These are phyloP conservation scores for Barnettozyma wickerhamii DNA, from an alignment of 805 yeast species.

Conservation along the genomic window DNA sequence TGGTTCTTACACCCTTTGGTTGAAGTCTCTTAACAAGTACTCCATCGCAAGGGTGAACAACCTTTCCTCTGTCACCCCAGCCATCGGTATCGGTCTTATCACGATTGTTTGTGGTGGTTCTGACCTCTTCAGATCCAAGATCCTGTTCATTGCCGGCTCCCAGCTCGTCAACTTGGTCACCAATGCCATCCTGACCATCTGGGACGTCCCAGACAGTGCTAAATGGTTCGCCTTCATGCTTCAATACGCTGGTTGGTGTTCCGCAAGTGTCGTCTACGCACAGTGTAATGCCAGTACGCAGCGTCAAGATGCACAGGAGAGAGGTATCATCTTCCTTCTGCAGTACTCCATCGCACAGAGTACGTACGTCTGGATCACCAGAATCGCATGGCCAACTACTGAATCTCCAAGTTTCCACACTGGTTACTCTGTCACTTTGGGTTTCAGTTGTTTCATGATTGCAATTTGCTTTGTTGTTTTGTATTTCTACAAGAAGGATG, in stretches of 20 bases:
- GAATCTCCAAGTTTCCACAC: slow-evolving; percentile 51
- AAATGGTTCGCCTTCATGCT: slow-evolving; percentile 58
- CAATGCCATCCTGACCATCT: slow-evolving; percentile 47
- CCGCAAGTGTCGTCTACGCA: slow-evolving; percentile 53
- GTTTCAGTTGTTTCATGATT: slow-evolving; percentile 23
- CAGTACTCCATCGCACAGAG: slow-evolving; percentile 50
- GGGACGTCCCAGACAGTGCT: slow-evolving; percentile 50
- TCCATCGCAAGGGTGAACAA: slow-evolving; percentile 37
- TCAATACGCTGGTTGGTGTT: slow-evolving; percentile 57
- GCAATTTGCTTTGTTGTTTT: background rate
- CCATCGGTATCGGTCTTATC: slow-evolving; percentile 34
- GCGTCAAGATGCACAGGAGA: too few species aligned
- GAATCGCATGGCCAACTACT: slow-evolving; percentile 31
- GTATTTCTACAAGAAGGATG: slow-evolving; percentile 36
- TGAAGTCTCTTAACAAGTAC: slow-evolving; percentile 39
- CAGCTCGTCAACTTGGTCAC: slow-evolving; percentile 50
- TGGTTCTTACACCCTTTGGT: slow-evolving; percentile 43
- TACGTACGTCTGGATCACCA: slow-evolving; percentile 47
- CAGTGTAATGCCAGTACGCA: slow-evolving; percentile 55
- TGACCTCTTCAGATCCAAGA: slow-evolving; percentile 48
- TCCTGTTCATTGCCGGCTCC: slow-evolving; percentile 49
- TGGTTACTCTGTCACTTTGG: slow-evolving; percentile 44
- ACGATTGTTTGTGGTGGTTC: slow-evolving; percentile 30
- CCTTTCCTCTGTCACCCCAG: slow-evolving; percentile 50
- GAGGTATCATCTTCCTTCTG: slow-evolving; percentile 41